Evolutionary conservation across 305 asterid species (phyloP).

Genomic region (Fraxinus xanthoxyloides): DNA sequence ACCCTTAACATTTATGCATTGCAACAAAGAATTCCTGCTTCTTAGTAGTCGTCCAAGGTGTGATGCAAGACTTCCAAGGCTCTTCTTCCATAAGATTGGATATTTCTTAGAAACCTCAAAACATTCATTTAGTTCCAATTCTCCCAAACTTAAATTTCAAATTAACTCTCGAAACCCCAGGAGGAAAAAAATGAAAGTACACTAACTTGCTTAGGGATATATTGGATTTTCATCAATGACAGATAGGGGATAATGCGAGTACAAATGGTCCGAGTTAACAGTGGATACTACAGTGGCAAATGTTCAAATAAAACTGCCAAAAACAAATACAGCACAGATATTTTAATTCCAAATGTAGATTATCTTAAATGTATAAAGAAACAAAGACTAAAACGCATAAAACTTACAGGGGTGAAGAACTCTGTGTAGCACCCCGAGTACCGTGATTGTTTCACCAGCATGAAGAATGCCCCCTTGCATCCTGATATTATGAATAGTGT

Average conservation of each 20-base stretch:
- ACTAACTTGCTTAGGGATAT: not conserved
- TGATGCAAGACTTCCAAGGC: not conserved
- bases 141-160: not conserved
- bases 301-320: not conserved
- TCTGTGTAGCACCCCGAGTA: conserved; percentile 65
- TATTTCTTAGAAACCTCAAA: not conserved
- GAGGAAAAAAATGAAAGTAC: not conserved
- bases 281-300: not conserved
- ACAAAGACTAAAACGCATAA: not conserved
- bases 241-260: not conserved
- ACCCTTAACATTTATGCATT: not conserved
- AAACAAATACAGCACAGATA: not conserved
- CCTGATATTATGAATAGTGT: conserved; percentile 37
- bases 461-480: conserved; percentile 53
- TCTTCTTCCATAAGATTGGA: not conserved
- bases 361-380: not conserved
- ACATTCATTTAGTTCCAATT: not conserved
- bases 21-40: not conserved
- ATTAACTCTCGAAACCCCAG: not conserved
- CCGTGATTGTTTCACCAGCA: conserved; percentile 53
- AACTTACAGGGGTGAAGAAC: conserved; percentile 69
- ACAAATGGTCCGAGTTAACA: not conserved
- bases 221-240: not conserved
- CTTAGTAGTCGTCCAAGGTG: not conserved
- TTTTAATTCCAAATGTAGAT: not conserved